These are phyloP conservation scores for Hymenoscyphus fructigenus DNA, from an alignment of 2,329 filamentous ascomycete genomes.

Conservation along the genomic window DNA sequence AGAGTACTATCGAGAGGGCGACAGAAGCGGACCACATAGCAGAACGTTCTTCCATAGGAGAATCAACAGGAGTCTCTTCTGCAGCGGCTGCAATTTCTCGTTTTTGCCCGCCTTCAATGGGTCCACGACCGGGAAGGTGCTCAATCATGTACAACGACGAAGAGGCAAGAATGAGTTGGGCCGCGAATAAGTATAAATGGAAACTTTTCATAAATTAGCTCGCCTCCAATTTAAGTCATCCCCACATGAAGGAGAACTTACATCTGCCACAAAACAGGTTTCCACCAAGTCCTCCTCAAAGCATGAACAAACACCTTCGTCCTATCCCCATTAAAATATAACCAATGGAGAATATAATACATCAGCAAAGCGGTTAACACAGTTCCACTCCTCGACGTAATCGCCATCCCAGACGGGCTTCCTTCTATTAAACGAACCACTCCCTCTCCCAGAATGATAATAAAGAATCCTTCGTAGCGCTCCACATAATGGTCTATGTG, in stretches of 20 bases:
- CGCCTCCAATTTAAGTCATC: background rate
- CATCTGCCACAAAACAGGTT: conserved; percentile 21
- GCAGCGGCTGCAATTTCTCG: background rate
- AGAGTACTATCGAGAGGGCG: conserved; percentile 14
- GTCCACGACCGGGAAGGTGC: background rate
- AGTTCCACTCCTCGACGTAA: conserved; percentile 16
- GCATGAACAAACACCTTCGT: conserved; percentile 22
- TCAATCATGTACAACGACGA: conserved; percentile 22
- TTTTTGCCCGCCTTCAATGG: no score
- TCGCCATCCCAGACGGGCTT: conserved; percentile 19
- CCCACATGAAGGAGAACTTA: conserved; percentile 3
- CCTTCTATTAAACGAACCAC: conserved; percentile 24
- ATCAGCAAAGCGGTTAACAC: conserved; percentile 19
- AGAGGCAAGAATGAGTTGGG: conserved; percentile 22
- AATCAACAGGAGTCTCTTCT: background rate
- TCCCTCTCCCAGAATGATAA: conserved; percentile 26
- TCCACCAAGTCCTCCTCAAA: conserved; percentile 24
- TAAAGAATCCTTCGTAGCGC: conserved; percentile 24
- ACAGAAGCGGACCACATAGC: conserved; percentile 22
- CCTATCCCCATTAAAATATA: conserved; percentile 26
- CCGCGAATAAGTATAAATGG: conserved; percentile 20
- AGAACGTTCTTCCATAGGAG: background rate
- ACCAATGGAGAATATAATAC: conserved; percentile 25
- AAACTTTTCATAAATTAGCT: conserved; percentile 5
- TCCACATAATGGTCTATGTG: conserved; percentile 22